phyloP scores from a whole-genome alignment of 2,329 filamentous ascomycete genomes.

The Tolypocladium nubicola region DNA sequence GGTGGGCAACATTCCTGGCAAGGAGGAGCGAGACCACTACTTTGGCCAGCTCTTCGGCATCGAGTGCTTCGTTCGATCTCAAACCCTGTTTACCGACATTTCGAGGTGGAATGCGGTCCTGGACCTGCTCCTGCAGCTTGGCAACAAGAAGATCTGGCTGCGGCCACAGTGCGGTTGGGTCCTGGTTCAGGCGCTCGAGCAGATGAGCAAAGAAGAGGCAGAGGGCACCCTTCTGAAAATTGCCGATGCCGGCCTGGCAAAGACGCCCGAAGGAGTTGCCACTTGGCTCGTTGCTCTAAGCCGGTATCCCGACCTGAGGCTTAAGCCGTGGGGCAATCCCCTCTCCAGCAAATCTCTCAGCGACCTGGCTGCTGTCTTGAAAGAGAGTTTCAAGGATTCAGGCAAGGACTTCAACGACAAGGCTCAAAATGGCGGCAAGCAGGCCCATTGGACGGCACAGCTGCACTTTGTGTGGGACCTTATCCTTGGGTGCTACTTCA shows the following conservation, averaged over 20 bases:
- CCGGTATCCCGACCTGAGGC: constrained; percentile 51
- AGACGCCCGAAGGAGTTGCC: constrained; percentile 80
- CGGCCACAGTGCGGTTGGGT: constrained; percentile 80
- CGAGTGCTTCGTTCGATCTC: constrained; percentile 74
- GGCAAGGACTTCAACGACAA: constrained; percentile 32
- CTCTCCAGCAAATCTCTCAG: constrained; percentile 57
- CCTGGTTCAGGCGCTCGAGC: constrained; percentile 60
- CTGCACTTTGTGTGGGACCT: constrained; percentile 83
- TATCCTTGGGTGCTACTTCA: constrained; percentile 48
- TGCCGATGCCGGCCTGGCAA: constrained; percentile 54
- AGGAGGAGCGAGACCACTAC: constrained; percentile 78
- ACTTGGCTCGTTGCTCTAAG: constrained; percentile 69
- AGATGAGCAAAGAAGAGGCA: constrained; percentile 47
- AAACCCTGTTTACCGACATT: constrained; percentile 52
- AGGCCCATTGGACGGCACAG: constrained; percentile 68
- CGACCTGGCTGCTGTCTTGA: constrained; percentile 65
- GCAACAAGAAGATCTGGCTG: constrained; percentile 78
- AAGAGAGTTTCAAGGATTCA: constrained; percentile 54
- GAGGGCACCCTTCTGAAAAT: constrained; percentile 54
- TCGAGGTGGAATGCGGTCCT: constrained; percentile 59
- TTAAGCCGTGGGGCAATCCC: constrained; percentile 70
- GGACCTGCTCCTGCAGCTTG: constrained; percentile 60
- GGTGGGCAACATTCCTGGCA: constrained; percentile 41
- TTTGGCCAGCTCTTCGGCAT: constrained; percentile 83
- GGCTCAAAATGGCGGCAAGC: constrained; percentile 37